Evolutionary conservation across 2,329 filamentous ascomycete species (phyloP), one percentile per base, ranked within the genome.

Genomic region (Fusarium equiseti): DNA sequence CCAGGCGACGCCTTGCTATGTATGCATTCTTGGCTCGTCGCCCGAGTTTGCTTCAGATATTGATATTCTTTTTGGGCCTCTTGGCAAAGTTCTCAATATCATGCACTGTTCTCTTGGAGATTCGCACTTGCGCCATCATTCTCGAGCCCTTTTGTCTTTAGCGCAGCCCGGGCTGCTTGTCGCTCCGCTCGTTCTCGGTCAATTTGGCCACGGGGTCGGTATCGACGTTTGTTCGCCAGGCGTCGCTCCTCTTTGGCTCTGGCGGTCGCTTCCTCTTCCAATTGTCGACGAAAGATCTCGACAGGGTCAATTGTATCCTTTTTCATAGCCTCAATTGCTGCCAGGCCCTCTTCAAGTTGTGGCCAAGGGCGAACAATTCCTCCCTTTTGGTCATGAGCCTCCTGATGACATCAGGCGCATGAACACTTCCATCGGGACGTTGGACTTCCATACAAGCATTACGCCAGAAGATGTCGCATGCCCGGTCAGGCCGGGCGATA

Each of bases 151-250:
- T 55, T 32, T 6, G 42, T 49, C 18, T 66, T 26, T 42, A 62
- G 32, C 15, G 64, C 53, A 27, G 49, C 59, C 26, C 57, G 49
- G 22, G 68, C 64, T 26, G 62, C 69, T 31, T 51, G 50, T 51
- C 38, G 56, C 24, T 71, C 57, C 6, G 67, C 63, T 50, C 63
- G 68, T 44, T 75, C 72, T 52, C 51, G 72, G 16, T 57, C 61
- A 31, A 69, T 61, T 24, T 74, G 57, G 12, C 72, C 62, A 44
- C 73, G 59, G n/a, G 69, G 69, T 15, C 67, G 57, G 42, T 74
- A 76, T 45, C 68, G 69, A n/a, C 60, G 56, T 40, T 76, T 76
- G 45, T 72, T 76, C 20, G 69, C 73, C 32, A 64, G 52, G 12
- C 71, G 69, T 26, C 63, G 59, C 49, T 71, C 63, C 40, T 76